Conservation (phyloP, 2,329 filamentous ascomycete species). For the Aspergillus neoniger region DNA sequence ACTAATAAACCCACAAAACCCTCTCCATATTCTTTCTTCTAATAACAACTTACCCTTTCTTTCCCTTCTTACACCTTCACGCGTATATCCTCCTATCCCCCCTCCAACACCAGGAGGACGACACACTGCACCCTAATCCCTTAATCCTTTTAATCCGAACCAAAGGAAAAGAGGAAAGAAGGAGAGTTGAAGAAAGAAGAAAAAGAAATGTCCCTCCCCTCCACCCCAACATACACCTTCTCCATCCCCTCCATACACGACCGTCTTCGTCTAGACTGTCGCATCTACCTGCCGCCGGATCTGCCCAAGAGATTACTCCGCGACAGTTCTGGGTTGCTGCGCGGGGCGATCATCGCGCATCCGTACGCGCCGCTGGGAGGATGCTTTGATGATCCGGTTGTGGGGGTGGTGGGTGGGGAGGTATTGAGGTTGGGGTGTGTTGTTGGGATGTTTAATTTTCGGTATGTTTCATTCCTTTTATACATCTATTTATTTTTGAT, state of each 20-base stretch:
- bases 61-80: no score
- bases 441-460: constrained; percentile 89
- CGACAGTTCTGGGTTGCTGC: constrained; percentile 35
- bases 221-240: constrained; percentile 56
- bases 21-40: no score
- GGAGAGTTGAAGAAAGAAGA: no score
- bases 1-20: no score
- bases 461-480: constrained; percentile 52
- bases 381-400: constrained; percentile 77
- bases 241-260: constrained; percentile 85
- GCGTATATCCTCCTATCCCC: no score
- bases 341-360: constrained; percentile 74
- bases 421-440: constrained; percentile 71
- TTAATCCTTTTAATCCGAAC: no score
- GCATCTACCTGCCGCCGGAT: constrained; percentile 70
- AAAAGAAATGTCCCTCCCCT: constrained; percentile 25
- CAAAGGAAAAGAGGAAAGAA: no score
- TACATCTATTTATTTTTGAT: no score
- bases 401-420: constrained; percentile 65
- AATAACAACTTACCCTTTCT: no score
- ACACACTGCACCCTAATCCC: no score
- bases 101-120: no score
- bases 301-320: constrained; percentile 19
- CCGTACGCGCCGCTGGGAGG: constrained; percentile 90
- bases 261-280: constrained; percentile 72